Base-by-base conservation (phyloP, 495 filamentous ascomycete species). In the Lasiosphaeria ovina region DNA sequence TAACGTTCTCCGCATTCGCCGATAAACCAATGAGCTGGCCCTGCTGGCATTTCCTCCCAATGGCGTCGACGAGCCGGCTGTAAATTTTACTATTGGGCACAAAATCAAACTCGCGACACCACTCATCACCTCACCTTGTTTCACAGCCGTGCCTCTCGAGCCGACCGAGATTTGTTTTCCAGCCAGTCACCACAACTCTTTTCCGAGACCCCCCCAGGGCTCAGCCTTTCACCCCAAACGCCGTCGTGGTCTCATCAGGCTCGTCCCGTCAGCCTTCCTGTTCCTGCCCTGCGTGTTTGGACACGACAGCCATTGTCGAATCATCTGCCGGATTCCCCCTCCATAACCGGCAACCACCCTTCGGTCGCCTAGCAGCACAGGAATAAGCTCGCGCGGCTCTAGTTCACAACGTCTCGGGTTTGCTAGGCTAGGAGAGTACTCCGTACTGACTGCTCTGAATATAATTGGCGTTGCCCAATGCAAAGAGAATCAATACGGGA, bases 261-360 rank as follows among this genome's bases (percentile, higher is more conserved):
- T 65, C 44, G 12, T 47, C 49, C 57, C 45, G 61, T 59, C 62
- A 66, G 62, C 62, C 67, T 68, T 70, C 63, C 67, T 67, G 73
- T 75, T 71, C 72, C 72, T 72, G 66, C 63, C 62, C 55, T 61
- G 69, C 67, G 65, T 67, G 64, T 77, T 72, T 68, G 69, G 68
- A 60, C 59, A 56, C 35, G 53, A 66, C 56, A 59, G 66, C 67
- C 64, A 76, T 77, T 74, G 74, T 64, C 69, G 64, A 78, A 77
- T 77, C 71, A 77, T 50, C 54, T 54, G 58, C 49, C 1, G 10
- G 31, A 32, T 36, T 67, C 62, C 35, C 72, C 70, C 73, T 74
- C 72, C 72, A 72, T 44, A 52, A 57, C 54, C 58, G 24, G 44
- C 59, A 55, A 57, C 57, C 42, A 57, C 56, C 51, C n/a, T 33